A percentile compares a stretch with the other conserved stretches of the same genome.
phyloP scores from a whole-genome alignment of 306 rosid species.

The Inga leiocalycina region DNA sequence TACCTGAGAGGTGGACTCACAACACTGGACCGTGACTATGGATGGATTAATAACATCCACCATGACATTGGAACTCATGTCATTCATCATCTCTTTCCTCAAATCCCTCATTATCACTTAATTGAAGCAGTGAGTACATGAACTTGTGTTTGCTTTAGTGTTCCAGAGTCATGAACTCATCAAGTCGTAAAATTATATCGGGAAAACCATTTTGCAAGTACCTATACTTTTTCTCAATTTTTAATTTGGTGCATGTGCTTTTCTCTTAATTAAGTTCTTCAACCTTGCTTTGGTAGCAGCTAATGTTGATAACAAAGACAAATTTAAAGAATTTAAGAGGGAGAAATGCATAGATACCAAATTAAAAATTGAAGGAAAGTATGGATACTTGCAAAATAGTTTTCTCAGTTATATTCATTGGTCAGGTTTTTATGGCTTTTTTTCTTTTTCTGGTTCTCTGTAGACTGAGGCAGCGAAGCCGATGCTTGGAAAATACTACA shows the following conservation, averaged over 20 bases:
- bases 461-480: slow-evolving; percentile 94
- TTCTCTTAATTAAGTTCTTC: too few relatives aligned
- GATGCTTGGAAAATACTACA: slow-evolving; percentile 75
- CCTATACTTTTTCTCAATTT: too few relatives aligned
- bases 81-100: slow-evolving; percentile 83
- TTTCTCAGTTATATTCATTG: too few relatives aligned
- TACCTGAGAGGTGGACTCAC: slow-evolving; percentile 83
- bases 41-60: slow-evolving; percentile 78
- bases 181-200: too few relatives aligned
- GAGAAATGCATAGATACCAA: too few relatives aligned
- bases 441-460: neutral
- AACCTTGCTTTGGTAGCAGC: too few relatives aligned
- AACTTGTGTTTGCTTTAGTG: neutral
- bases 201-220: too few relatives aligned
- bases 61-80: slow-evolving; percentile 88
- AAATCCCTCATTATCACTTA: slow-evolving; percentile 81
- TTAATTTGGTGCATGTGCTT: too few relatives aligned
- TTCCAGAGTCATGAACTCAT: neutral
- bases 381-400: too few relatives aligned
- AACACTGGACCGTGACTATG: slow-evolving; percentile 88
- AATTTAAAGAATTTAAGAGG: too few relatives aligned
- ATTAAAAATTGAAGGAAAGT: too few relatives aligned
- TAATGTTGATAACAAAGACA: too few relatives aligned
- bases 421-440: neutral
- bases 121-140: slow-evolving; percentile 82